Percentiles rank a stretch among this genome's conserved stretches.
Evolutionary conservation across 441 rosid species (phyloP).

Genomic region (Aleurites moluccanus): DNA sequence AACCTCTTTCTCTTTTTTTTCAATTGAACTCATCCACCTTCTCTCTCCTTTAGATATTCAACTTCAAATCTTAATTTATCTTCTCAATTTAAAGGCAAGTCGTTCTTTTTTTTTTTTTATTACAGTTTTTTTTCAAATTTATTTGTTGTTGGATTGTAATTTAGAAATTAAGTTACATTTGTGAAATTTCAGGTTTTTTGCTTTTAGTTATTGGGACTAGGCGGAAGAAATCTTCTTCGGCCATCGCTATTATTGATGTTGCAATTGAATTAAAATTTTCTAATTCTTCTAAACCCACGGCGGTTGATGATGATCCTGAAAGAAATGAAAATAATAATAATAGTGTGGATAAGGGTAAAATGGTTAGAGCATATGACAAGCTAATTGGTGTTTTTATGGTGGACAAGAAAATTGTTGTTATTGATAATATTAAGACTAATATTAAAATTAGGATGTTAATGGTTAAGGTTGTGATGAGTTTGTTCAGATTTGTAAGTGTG

Average conservation of each 20-base stretch:
- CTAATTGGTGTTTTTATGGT: constrained; percentile 85
- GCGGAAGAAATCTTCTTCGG: constrained; percentile 28
- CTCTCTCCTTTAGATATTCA: constrained; percentile 18
- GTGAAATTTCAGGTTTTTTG: constrained; percentile 36
- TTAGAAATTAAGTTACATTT: neutral
- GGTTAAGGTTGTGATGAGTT: neutral
- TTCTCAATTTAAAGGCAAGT: constrained; percentile 24
- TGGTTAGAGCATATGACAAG: constrained; percentile 68
- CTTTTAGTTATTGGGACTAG: constrained; percentile 22
- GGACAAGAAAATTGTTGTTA: constrained; percentile 50
- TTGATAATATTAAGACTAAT: too few species aligned
- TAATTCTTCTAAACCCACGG: constrained; percentile 11
- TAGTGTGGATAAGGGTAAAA: constrained; percentile 33
- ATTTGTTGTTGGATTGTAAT: neutral
- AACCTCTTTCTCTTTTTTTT: constrained; percentile 14
- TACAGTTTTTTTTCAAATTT: neutral
- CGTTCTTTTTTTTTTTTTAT: too few species aligned
- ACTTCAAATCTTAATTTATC: constrained; percentile 17
- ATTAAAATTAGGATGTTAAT: too few species aligned
- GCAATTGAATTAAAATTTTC: constrained; percentile 22
- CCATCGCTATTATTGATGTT: constrained; percentile 44
- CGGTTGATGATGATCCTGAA: constrained; percentile 1
- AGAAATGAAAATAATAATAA: constrained; percentile 17
- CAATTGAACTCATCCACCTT: too few species aligned
- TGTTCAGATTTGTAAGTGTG: neutral